phyloP scores from a whole-genome alignment of 768 basidiomycete genomes.

The Lyophyllum decastes region DNA sequence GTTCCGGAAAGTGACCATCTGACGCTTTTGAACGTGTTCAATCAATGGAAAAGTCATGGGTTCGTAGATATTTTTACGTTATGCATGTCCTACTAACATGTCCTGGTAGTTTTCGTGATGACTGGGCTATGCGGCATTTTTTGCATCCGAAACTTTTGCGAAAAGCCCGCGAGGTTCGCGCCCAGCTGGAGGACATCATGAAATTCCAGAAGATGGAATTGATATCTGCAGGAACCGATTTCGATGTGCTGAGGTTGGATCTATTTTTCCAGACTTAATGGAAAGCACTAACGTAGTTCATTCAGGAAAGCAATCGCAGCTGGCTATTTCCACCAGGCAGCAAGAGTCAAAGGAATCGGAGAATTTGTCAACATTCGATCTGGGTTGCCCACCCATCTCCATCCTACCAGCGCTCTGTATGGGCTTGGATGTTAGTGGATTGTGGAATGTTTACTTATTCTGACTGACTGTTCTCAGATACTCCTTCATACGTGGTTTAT shows the following conservation, averaged over 20 bases:
- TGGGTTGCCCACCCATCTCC: slow-evolving; percentile 91
- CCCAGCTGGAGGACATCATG: slow-evolving; percentile 98
- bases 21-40: slow-evolving; percentile 93
- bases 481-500: slow-evolving; percentile 95
- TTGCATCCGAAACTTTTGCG: slow-evolving; percentile 93
- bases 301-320: slow-evolving; percentile 93
- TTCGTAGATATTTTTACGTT: slow-evolving; percentile 36
- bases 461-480: slow-evolving; percentile 53
- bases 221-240: slow-evolving; percentile 91
- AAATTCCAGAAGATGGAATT: slow-evolving; percentile 97
- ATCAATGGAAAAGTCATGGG: slow-evolving; percentile 97
- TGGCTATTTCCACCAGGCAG: slow-evolving; percentile 99
- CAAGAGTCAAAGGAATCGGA: slow-evolving; percentile 96
- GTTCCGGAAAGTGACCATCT: slow-evolving; percentile 98
- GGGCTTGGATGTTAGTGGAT: slow-evolving; percentile 83
- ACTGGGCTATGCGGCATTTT: slow-evolving; percentile 95
- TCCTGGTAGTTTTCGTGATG: slow-evolving; percentile 79
- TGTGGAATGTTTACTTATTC: not conserved
- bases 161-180: slow-evolving; percentile 93
- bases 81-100: not conserved
- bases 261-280: too few species aligned
- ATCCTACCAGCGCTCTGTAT: slow-evolving; percentile 95
- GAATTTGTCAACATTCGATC: slow-evolving; percentile 98
- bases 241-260: slow-evolving; percentile 74
- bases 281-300: not conserved